phyloP scores from a whole-genome alignment of 176 grass and related monocot genomes.

The Elaeis guineensis region DNA sequence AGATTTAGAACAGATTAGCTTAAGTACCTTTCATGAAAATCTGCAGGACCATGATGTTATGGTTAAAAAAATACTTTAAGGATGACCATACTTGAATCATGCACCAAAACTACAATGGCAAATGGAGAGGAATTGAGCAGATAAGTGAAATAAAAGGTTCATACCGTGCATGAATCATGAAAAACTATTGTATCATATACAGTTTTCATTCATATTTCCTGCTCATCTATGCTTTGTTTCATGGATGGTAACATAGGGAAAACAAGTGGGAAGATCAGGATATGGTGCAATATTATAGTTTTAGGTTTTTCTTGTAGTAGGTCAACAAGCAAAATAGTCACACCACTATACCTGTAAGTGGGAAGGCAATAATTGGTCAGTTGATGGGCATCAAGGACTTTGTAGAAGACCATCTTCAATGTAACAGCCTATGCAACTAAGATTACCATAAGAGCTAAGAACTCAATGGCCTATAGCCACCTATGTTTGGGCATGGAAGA shows the following conservation, averaged over 20 bases:
- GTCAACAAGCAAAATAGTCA: constrained; percentile 73
- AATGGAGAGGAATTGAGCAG: too few species aligned
- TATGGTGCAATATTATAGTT: constrained; percentile 27
- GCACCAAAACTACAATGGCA: too few species aligned
- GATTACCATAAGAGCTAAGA: constrained; percentile 17
- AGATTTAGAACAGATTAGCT: too few species aligned
- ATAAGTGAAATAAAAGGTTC: too few species aligned
- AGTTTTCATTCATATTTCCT: constrained; percentile 14
- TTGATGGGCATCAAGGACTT: constrained; percentile 30
- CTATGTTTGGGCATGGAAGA: neutral
- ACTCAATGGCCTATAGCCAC: constrained; percentile 17
- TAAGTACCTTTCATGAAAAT: too few species aligned
- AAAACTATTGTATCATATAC: neutral
- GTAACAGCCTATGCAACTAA: constrained; percentile 2
- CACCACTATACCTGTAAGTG: constrained; percentile 50
- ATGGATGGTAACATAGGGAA: constrained; percentile 18
- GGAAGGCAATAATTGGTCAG: constrained; percentile 38
- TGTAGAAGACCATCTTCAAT: constrained; percentile 7
- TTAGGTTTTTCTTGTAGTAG: constrained; percentile 60
- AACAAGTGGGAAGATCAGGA: constrained; percentile 45
- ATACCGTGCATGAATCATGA: neutral
- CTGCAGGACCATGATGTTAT: too few species aligned
- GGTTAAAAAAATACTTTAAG: too few species aligned
- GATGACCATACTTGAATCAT: too few species aligned
- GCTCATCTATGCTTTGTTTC: constrained; percentile 19